phyloP scores from a whole-genome alignment of 805 yeast species.

The Schwanniomyces yamadae region DNA sequence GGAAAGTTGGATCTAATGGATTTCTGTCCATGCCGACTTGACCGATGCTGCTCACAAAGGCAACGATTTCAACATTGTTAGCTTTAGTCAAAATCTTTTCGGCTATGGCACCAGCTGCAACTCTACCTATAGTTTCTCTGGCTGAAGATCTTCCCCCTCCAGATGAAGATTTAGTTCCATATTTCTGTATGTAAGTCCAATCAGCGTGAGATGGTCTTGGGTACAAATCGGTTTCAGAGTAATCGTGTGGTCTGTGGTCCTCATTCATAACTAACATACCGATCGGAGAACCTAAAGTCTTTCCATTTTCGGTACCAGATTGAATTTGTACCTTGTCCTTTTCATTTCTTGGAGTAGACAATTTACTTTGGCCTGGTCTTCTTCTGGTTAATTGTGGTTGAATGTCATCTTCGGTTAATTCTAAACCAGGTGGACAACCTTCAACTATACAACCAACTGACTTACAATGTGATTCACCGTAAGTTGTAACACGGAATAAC shows the following conservation, averaged over 20 bases:
- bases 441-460: constrained; percentile 98
- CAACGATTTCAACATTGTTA: constrained; percentile 88
- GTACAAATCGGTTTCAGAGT: constrained; percentile 89
- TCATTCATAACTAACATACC: constrained; percentile 91
- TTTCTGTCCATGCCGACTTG: constrained; percentile 72
- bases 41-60: constrained; percentile 94
- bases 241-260: constrained; percentile 96
- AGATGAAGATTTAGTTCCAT: constrained; percentile 88
- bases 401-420: constrained; percentile 78
- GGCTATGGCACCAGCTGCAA: constrained; percentile 98
- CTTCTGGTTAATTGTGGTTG: constrained; percentile 96
- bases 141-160: constrained; percentile 99
- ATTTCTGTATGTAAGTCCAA: constrained; percentile 85
- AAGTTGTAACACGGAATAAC: constrained; percentile 74
- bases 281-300: constrained; percentile 91
- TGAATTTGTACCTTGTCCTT: constrained; percentile 91
- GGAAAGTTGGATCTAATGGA: constrained; percentile 62
- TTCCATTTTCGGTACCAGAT: constrained; percentile 89
- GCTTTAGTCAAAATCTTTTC: constrained; percentile 81
- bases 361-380: constrained; percentile 94
- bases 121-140: constrained; percentile 97
- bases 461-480: constrained; percentile 97
- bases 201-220: constrained; percentile 99
- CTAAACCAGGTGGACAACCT: constrained; percentile 95
- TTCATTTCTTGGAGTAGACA: constrained; percentile 94